Conservation (phyloP, 1,139 yeast genomes). For the Kodamaea plutei region DNA sequence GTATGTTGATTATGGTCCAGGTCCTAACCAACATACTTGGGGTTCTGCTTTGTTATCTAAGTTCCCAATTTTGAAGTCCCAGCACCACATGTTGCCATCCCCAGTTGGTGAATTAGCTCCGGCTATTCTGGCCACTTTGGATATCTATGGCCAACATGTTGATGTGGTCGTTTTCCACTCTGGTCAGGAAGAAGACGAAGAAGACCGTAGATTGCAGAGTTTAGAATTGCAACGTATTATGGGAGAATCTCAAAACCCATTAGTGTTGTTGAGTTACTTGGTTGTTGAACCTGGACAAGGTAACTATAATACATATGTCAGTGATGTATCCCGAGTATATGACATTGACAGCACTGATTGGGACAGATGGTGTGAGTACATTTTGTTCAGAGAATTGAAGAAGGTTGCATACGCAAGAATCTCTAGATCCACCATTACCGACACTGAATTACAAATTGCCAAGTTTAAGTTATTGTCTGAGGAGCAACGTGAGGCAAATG, state of each 20-base stretch:
- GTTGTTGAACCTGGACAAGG: constrained; percentile 87
- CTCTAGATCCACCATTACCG: constrained; percentile 90
- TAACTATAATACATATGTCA: constrained; percentile 86
- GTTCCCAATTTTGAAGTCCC: constrained; percentile 86
- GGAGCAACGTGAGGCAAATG: constrained; percentile 33
- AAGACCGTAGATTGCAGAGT: constrained; percentile 86
- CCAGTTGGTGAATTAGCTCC: constrained; percentile 99
- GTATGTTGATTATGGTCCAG: constrained; percentile 97
- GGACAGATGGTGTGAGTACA: constrained; percentile 99
- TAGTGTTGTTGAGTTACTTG: constrained; percentile 79
- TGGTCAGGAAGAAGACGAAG: constrained; percentile 96
- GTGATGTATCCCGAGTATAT: constrained; percentile 78
- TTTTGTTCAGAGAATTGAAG: constrained; percentile 77
- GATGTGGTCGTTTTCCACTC: constrained; percentile 97
- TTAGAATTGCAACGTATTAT: constrained; percentile 71
- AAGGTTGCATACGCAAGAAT: constrained; percentile 94
- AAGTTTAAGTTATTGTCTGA: constrained; percentile 67
- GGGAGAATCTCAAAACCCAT: constrained; percentile 75
- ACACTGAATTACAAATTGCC: constrained; percentile 93
- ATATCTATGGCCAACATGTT: constrained; percentile 78
- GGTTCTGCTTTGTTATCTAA: constrained; percentile 90
- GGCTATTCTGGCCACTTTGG: constrained; percentile 93
- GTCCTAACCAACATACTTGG: constrained; percentile 98
- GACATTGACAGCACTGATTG: constrained; percentile 92
- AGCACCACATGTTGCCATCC: constrained; percentile 86